Evolutionary conservation across 495 filamentous ascomycete species (phyloP).

Genomic region (Penicillium bialowiezense): DNA sequence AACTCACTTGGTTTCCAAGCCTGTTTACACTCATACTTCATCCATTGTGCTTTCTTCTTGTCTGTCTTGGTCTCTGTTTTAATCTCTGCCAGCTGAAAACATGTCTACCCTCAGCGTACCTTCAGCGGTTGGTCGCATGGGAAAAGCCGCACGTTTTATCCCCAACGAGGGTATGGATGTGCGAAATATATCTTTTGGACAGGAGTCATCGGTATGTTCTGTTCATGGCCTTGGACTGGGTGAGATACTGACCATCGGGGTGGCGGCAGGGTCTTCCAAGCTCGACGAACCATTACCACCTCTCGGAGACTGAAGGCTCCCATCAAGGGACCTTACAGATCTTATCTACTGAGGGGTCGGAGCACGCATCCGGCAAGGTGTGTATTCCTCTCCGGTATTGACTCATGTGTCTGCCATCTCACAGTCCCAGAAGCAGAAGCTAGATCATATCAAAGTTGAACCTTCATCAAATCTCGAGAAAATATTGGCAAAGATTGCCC

Average conservation of each 20-base stretch:
- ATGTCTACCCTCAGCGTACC: constrained; percentile 32
- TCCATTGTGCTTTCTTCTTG: neutral
- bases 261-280: constrained; percentile 27
- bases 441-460: constrained; percentile 34
- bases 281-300: constrained; percentile 22
- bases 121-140: constrained; percentile 21
- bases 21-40: constrained; percentile 8
- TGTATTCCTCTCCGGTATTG: constrained; percentile 6
- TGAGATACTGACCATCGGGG: neutral
- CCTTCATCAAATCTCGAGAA: constrained; percentile 37
- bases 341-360: constrained; percentile 14
- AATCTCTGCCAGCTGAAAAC: constrained; percentile 2
- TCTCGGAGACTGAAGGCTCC: constrained; percentile 35
- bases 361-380: constrained; percentile 36
- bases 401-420: constrained; percentile 20
- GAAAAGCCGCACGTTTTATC: constrained; percentile 15
- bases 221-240: neutral
- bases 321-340: constrained; percentile 38
- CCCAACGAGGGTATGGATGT: constrained; percentile 17
- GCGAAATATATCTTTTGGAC: constrained; percentile 18
- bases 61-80: neutral
- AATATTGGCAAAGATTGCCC: constrained; percentile 36
- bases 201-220: constrained; percentile 29
- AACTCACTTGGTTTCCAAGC: constrained; percentile 25
- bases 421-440: constrained; percentile 54